phyloP scores from a whole-genome alignment of 2,329 filamentous ascomycete genomes.

The Aspergillus quadricinctus region DNA sequence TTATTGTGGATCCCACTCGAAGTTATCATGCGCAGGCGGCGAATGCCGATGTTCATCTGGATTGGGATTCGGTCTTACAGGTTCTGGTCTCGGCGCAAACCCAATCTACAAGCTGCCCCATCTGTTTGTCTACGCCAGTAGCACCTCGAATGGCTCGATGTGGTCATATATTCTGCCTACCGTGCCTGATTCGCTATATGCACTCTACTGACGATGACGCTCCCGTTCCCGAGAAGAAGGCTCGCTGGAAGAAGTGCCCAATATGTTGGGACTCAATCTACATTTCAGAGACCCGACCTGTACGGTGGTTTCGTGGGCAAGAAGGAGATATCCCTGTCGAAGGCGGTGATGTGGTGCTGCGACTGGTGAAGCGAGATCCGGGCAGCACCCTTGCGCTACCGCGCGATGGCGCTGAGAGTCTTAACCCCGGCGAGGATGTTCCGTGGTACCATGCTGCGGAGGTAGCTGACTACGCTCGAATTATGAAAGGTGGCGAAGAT shows the following conservation, averaged over 20 bases:
- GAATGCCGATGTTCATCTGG: slow-evolving; percentile 83
- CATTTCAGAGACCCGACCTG: slow-evolving; percentile 80
- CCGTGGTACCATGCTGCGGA: slow-evolving; percentile 96
- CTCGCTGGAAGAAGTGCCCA: slow-evolving; percentile 89
- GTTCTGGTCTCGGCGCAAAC: slow-evolving; percentile 86
- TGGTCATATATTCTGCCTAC: slow-evolving; percentile 93
- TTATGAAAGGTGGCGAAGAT: slow-evolving; percentile 88
- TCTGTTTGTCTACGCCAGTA: slow-evolving; percentile 87
- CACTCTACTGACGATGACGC: slow-evolving; percentile 73
- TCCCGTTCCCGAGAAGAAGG: slow-evolving; percentile 60
- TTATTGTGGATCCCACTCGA: slow-evolving; percentile 80
- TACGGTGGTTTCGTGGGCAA: slow-evolving; percentile 86
- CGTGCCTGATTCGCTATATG: slow-evolving; percentile 94
- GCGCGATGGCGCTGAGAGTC: slow-evolving; percentile 69
- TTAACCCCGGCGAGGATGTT: slow-evolving; percentile 68
- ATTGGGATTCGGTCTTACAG: slow-evolving; percentile 88
- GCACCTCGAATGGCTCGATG: slow-evolving; percentile 96
- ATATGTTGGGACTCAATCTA: slow-evolving; percentile 95
- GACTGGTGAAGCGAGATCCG: slow-evolving; percentile 75
- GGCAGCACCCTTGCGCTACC: slow-evolving; percentile 84
- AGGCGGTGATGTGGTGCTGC: slow-evolving; percentile 83
- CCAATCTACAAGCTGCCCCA: slow-evolving; percentile 84
- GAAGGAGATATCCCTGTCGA: slow-evolving; percentile 75
- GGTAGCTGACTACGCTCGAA: slow-evolving; percentile 86
- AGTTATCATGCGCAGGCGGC: slow-evolving; percentile 75